These are phyloP conservation scores for Galerina sulciceps DNA, from an alignment of 768 basidiomycete species.

Conservation along the genomic window DNA sequence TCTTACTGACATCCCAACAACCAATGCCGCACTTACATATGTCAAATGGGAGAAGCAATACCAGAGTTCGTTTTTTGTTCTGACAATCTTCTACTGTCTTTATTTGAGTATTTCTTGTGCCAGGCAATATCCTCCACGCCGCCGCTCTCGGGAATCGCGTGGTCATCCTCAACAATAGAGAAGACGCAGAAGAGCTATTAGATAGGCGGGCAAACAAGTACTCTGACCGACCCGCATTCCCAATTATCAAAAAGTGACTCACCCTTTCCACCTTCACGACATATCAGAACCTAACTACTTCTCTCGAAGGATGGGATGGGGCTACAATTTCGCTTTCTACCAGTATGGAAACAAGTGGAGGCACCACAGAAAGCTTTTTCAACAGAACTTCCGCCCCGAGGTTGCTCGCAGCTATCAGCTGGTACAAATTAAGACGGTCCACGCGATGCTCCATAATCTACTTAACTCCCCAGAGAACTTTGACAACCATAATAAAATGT, in stretches of 20 bases:
- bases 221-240: slow-evolving; percentile 42
- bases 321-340: slow-evolving; percentile 33
- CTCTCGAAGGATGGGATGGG: slow-evolving; percentile 31
- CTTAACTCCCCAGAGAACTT: slow-evolving; percentile 10
- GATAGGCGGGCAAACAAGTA: slow-evolving; percentile 52
- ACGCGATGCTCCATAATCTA: slow-evolving; percentile 30
- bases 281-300: not conserved
- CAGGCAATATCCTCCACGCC: no score
- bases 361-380: slow-evolving; percentile 35
- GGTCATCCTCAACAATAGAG: slow-evolving; percentile 27
- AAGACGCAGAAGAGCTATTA: slow-evolving; percentile 25
- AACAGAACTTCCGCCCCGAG: slow-evolving; percentile 33
- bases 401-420: slow-evolving; percentile 26
- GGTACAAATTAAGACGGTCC: slow-evolving; percentile 30
- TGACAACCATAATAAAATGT: slow-evolving; percentile 2
- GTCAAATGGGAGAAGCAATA: slow-evolving; percentile 9
- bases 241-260: slow-evolving; percentile 5
- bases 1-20: slow-evolving; percentile 5
- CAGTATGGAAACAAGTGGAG: slow-evolving; percentile 39
- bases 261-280: no score
- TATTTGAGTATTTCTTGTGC: no score
- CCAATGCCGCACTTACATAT: not conserved
- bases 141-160: slow-evolving; percentile 18
- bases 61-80: slow-evolving; percentile 1
- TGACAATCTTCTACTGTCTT: no score